phyloP scores from a whole-genome alignment of 2,329 filamentous ascomycete genomes.

The Xylaria digitata region DNA sequence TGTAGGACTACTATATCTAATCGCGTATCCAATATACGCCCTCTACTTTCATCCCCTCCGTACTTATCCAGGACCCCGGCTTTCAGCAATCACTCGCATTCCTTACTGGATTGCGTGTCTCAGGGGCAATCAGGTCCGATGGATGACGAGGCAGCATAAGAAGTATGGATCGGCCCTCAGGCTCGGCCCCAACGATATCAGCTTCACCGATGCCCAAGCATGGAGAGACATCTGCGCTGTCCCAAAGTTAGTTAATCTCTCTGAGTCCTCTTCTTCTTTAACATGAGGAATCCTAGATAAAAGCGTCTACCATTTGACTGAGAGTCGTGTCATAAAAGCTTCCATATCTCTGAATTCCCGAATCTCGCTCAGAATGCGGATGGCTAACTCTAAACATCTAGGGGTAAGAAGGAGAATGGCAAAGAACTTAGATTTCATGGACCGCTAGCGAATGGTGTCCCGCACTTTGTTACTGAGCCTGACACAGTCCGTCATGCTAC shows the following conservation, averaged over 20 bases:
- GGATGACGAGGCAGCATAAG: conserved; percentile 40
- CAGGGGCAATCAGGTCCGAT: conserved; percentile 34
- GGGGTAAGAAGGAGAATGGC: too few relatives aligned
- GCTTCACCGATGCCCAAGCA: conserved; percentile 3
- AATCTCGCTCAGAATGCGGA: too few relatives aligned
- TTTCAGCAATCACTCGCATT: conserved; percentile 41
- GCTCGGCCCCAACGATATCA: conserved; percentile 38
- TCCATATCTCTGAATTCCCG: too few relatives aligned
- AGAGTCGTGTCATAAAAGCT: too few relatives aligned
- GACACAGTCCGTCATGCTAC: too few relatives aligned
- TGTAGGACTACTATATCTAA: neutral
- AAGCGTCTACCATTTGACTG: too few relatives aligned
- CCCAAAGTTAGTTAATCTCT: neutral
- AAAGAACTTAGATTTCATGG: too few relatives aligned
- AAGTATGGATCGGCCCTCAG: conserved; percentile 42
- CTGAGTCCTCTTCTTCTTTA: neutral
- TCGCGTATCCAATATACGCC: conserved; percentile 34
- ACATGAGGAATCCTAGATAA: too few relatives aligned
- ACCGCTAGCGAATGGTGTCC: too few relatives aligned
- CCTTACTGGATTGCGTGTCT: conserved; percentile 41
- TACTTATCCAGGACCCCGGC: conserved; percentile 38
- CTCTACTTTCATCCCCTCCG: conserved; percentile 43
- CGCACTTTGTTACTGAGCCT: too few relatives aligned
- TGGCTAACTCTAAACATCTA: too few relatives aligned
- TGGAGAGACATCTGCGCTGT: conserved; percentile 14